phyloP scores from a whole-genome alignment of 441 rosid genomes.

The Viola pubescens region DNA sequence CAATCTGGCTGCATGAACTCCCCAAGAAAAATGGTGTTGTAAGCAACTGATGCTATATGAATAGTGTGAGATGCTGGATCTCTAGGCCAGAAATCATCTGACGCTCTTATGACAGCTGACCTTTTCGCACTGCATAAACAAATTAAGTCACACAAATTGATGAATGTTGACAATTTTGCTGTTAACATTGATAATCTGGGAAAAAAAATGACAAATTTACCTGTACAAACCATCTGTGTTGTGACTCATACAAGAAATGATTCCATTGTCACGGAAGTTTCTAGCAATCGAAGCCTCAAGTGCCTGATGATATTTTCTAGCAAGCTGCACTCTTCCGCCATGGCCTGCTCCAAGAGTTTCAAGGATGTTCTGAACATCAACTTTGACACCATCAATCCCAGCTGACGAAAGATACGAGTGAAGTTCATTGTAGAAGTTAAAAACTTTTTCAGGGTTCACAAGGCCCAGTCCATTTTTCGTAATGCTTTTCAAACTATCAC shows the following conservation, averaged over 20 bases:
- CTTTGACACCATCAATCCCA: slow-evolving; percentile 60
- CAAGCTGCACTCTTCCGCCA: slow-evolving; percentile 49
- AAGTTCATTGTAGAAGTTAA: slow-evolving; percentile 46
- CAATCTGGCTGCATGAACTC: slow-evolving; percentile 42
- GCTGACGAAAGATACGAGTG: slow-evolving; percentile 61
- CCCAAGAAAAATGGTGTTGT: not conserved
- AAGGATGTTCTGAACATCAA: slow-evolving; percentile 62
- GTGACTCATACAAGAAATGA: not conserved
- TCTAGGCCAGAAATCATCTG: not conserved
- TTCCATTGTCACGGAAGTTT: not conserved
- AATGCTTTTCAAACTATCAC: slow-evolving; percentile 35
- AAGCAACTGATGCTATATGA: not conserved
- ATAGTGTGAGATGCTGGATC: not conserved
- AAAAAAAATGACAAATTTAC: not conserved
- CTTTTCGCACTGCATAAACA: not conserved
- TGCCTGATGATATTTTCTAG: not conserved
- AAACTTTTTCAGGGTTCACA: slow-evolving; percentile 52
- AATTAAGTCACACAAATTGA: not conserved
- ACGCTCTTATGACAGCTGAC: not conserved
- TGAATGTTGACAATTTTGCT: not conserved
- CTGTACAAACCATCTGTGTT: not conserved
- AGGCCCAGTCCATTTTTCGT: slow-evolving; percentile 49
- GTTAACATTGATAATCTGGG: not conserved
- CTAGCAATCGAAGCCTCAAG: not conserved
- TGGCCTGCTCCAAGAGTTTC: slow-evolving; percentile 63